These are phyloP conservation scores for Yamadazyma aaseri DNA, from an alignment of 1,139 yeast species.

Conservation along the genomic window DNA sequence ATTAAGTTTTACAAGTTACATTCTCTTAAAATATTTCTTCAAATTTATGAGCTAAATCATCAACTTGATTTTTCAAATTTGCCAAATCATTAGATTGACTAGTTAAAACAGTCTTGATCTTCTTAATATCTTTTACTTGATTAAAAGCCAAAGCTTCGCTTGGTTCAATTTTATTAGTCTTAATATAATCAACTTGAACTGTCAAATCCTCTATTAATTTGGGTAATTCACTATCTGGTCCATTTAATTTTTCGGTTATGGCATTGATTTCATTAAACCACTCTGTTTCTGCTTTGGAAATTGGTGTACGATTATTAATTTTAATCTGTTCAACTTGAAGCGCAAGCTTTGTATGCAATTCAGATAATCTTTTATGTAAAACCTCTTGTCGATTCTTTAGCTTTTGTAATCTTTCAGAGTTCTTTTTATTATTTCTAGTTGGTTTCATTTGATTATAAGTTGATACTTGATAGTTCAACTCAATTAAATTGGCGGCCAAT, in stretches of 20 bases:
- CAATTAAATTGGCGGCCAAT: conserved; percentile 21
- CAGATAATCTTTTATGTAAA: conserved; percentile 21
- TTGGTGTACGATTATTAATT: conserved; percentile 25
- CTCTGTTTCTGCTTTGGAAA: conserved; percentile 32
- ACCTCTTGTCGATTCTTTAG: conserved; percentile 21
- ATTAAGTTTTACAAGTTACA: no score
- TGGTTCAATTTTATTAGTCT: conserved; percentile 2
- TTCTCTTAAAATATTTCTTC: not conserved
- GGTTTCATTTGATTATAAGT: conserved; percentile 13
- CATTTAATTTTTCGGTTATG: conserved; percentile 12
- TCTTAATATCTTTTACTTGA: not conserved
- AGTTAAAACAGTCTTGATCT: not conserved
- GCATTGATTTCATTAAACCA: conserved; percentile 42
- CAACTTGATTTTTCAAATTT: not conserved
- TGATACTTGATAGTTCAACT: conserved; percentile 25
- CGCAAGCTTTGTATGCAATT: conserved; percentile 24
- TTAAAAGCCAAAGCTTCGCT: not conserved
- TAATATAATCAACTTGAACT: conserved; percentile 13
- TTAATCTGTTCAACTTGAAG: conserved; percentile 22
- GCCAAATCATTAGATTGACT: not conserved
- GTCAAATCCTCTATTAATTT: conserved; percentile 7
- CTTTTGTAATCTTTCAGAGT: conserved; percentile 16
- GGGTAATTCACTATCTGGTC: conserved; percentile 4
- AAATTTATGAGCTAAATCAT: not conserved
- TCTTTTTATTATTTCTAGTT: conserved; percentile 4